phyloP scores from a whole-genome alignment of 345 rosid genomes.

The Brassica carinata region DNA sequence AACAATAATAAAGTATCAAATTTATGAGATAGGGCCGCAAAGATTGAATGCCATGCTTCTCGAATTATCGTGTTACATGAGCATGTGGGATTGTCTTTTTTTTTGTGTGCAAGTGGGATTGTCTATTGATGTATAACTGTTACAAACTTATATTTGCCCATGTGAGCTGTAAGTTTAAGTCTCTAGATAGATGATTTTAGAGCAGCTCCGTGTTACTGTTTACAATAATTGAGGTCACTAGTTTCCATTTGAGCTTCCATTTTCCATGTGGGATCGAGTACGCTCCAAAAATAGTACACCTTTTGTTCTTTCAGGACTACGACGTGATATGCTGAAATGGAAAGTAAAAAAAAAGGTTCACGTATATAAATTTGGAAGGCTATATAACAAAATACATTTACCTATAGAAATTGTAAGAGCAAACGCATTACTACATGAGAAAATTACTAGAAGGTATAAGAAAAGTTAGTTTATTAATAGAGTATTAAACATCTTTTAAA shows the following conservation, averaged over 20 bases:
- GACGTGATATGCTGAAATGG: not conserved
- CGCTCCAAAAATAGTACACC: slow-evolving; percentile 6
- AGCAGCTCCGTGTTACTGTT: slow-evolving; percentile 14
- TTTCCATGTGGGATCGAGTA: slow-evolving; percentile 4
- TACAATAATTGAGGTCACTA: slow-evolving; percentile 22
- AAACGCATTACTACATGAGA: too few species aligned
- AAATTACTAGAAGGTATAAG: too few species aligned
- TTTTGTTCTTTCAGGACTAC: not conserved
- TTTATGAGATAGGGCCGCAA: slow-evolving; percentile 39
- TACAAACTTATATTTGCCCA: slow-evolving; percentile 25
- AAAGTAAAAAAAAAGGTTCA: not conserved
- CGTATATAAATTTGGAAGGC: not conserved
- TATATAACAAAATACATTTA: not conserved
- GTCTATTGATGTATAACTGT: slow-evolving; percentile 23
- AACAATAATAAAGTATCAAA: slow-evolving; percentile 25
- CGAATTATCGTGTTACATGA: slow-evolving; percentile 23
- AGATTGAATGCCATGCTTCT: slow-evolving; percentile 32
- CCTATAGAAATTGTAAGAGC: too few species aligned
- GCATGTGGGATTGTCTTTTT: slow-evolving; percentile 36
- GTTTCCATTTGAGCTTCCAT: not conserved
- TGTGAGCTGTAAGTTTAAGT: slow-evolving; percentile 27
- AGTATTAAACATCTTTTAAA: too few species aligned
- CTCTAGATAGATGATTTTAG: not conserved
- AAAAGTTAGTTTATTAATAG: too few species aligned
- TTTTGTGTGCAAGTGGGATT: too few species aligned